phyloP scores from a whole-genome alignment of 768 basidiomycete species.

The Antrodiella citrinella region DNA sequence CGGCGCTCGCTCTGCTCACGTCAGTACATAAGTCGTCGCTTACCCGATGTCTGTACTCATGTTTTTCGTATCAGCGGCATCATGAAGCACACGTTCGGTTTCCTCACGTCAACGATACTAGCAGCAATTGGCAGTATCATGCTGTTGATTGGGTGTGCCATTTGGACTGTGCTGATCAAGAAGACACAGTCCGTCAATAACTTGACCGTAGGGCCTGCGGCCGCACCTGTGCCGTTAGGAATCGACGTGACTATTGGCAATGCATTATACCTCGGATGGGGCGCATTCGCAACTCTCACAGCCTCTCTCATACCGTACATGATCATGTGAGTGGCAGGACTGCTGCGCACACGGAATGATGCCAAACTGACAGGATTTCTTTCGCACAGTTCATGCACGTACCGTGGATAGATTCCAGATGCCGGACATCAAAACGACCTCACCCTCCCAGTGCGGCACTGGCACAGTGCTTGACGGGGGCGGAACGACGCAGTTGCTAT shows the following conservation, averaged over 20 bases:
- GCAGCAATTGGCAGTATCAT: conserved; percentile 53
- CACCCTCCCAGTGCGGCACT: neutral
- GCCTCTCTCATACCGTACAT: conserved; percentile 67
- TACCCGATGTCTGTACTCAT: neutral
- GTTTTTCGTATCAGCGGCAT: conserved; percentile 43
- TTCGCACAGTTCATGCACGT: conserved; percentile 66
- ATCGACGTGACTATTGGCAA: conserved; percentile 55
- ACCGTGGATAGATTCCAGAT: conserved; percentile 42
- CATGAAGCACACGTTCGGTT: conserved; percentile 53
- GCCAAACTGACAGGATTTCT: neutral
- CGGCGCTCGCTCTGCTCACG: conserved; percentile 60
- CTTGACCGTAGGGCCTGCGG: conserved; percentile 31
- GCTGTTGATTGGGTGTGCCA: conserved; percentile 58
- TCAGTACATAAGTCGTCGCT: conserved; percentile 30
- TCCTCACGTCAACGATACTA: conserved; percentile 58
- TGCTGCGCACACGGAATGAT: neutral
- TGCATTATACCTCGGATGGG: conserved; percentile 66
- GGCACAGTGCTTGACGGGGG: neutral
- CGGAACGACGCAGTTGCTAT: neutral
- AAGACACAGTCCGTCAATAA: conserved; percentile 54
- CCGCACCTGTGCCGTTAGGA: conserved; percentile 39
- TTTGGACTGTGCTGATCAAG: conserved; percentile 73
- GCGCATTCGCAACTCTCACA: conserved; percentile 58
- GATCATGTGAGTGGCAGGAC: conserved; percentile 47
- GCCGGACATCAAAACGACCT: conserved; percentile 7